A percentile compares a stretch with the other conserved stretches of the same genome.
Conservation (phyloP, 2,329 filamentous ascomycete species). For the Aspergillus puulaauensis region DNA sequence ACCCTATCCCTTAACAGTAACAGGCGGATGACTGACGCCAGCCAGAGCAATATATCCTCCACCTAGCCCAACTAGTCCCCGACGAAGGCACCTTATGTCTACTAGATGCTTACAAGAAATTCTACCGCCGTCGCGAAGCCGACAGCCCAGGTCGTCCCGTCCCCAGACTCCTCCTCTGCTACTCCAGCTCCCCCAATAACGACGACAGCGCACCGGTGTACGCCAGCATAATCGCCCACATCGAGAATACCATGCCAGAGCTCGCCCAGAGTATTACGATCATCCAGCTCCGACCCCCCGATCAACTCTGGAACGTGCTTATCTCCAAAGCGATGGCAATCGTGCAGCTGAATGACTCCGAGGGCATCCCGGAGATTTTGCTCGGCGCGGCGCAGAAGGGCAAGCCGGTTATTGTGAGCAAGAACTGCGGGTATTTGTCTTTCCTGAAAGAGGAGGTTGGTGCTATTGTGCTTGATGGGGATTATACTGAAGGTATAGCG, state of each 20-base stretch:
- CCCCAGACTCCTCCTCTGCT: background rate
- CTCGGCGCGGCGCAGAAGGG: background rate
- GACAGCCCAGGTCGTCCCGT: background rate
- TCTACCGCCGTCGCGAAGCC: background rate
- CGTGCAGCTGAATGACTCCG: slow-evolving; percentile 3
- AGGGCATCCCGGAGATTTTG: slow-evolving; percentile 9
- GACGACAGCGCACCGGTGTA: background rate
- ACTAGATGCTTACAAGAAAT: background rate
- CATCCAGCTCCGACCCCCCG: background rate
- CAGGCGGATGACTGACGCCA: background rate
- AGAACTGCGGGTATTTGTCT: background rate
- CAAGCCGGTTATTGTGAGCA: background rate
- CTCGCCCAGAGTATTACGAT: background rate
- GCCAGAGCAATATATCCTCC: background rate
- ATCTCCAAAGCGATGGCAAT: slow-evolving; percentile 6
- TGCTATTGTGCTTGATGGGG: background rate
- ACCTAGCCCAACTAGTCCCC: background rate
- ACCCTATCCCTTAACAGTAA: too few species aligned
- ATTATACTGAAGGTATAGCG: background rate
- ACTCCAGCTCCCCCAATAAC: background rate
- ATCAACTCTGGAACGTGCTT: slow-evolving; percentile 9
- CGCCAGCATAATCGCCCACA: background rate
- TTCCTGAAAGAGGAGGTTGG: background rate
- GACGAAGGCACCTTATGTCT: background rate
- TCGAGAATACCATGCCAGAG: background rate